Conservation (phyloP, 2,329 filamentous ascomycete species). For the Exutisphaerella laricina region DNA sequence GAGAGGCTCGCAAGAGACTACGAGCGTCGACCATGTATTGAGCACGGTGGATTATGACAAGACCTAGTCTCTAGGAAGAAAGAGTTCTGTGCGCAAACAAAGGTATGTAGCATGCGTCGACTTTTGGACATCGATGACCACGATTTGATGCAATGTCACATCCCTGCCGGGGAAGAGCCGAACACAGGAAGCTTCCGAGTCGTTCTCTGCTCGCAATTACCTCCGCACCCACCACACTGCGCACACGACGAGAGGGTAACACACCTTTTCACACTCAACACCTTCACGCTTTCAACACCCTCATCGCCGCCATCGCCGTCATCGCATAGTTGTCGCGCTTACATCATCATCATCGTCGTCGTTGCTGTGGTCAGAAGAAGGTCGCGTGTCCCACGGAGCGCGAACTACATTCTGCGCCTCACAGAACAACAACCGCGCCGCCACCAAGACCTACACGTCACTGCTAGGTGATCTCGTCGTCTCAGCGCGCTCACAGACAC, state of each 20-base stretch:
- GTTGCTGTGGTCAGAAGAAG: conserved; percentile 1
- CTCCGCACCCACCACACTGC: not conserved
- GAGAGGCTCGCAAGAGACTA: conserved; percentile 70
- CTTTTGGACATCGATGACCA: not conserved
- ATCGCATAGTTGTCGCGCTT: conserved; percentile 5
- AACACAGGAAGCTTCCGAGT: not conserved
- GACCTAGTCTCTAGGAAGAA: too few species aligned
- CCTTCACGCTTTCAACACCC: not conserved
- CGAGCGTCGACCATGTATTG: conserved; percentile 77
- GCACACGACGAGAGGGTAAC: not conserved
- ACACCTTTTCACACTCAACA: not conserved
- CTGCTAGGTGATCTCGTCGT: too few species aligned
- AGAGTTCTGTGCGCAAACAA: not conserved
- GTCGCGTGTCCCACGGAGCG: conserved; percentile 14
- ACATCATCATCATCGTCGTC: not conserved
- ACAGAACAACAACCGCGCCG: too few species aligned
- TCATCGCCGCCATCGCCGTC: not conserved
- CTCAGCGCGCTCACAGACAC: too few species aligned
- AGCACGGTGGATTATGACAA: too few species aligned
- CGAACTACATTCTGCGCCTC: conserved; percentile 2
- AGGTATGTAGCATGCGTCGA: not conserved
- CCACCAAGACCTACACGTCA: too few species aligned
- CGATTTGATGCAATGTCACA: not conserved
- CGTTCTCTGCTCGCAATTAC: not conserved
- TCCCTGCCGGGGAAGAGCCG: not conserved